Conservation (phyloP, 179 eudicot genomes). For the Sideroxylon spinosum region DNA sequence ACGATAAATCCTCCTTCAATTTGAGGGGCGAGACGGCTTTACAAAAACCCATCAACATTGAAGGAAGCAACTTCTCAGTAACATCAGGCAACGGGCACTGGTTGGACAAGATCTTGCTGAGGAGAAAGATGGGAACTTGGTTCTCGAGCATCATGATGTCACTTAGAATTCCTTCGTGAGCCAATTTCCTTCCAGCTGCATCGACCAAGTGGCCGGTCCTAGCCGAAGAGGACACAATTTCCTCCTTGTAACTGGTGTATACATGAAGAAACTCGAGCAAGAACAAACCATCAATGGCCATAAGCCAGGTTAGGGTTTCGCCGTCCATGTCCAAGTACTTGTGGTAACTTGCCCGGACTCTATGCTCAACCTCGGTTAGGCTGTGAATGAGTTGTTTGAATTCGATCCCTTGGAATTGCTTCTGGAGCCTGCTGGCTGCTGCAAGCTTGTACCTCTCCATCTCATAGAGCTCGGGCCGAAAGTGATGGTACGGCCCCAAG, state of each 20-base stretch:
- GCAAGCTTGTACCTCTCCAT: constrained; percentile 56
- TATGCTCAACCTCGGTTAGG: constrained; percentile 27
- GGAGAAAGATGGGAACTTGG: neutral
- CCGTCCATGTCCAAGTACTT: constrained; percentile 37
- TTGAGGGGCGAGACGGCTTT: neutral
- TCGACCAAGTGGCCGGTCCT: neutral
- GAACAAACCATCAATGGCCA: constrained; percentile 51
- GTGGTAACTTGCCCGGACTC: constrained; percentile 50
- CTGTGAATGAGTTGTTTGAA: constrained; percentile 38
- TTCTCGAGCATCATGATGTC: constrained; percentile 13
- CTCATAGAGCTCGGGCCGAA: constrained; percentile 37
- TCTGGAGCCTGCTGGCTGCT: constrained; percentile 36
- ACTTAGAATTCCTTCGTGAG: neutral
- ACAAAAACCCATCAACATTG: neutral
- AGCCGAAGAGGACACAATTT: no score
- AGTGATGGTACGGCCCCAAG: constrained; percentile 47
- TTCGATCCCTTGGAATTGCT: constrained; percentile 21
- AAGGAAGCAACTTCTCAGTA: neutral
- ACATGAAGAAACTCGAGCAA: constrained; percentile 33
- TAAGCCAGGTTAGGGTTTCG: constrained; percentile 53
- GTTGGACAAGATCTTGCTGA: neutral
- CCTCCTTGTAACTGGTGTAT: no score
- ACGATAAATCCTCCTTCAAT: neutral
- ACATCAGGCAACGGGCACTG: neutral
- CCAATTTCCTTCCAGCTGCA: neutral